phyloP scores from a whole-genome alignment of 2,329 filamentous ascomycete species.

The Davidsoniella neocaledoniae region DNA sequence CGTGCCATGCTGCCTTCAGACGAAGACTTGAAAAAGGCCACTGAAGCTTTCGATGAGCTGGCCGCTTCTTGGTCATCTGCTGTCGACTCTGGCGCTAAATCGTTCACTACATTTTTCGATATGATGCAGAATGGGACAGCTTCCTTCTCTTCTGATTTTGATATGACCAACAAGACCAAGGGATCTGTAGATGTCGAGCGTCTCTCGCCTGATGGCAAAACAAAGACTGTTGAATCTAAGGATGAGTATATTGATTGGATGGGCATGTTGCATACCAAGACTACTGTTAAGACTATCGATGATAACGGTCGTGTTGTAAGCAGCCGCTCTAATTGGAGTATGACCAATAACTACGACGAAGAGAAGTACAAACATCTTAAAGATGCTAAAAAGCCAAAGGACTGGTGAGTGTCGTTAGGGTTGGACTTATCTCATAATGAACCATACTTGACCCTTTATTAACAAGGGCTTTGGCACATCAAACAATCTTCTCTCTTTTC shows the following conservation, averaged over 20 bases:
- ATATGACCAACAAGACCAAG: constrained; percentile 8
- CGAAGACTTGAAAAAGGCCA: constrained; percentile 17
- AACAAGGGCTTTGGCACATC: background rate
- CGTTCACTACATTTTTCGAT: constrained; percentile 26
- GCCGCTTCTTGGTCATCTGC: constrained; percentile 17
- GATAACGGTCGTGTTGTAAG: constrained; percentile 26
- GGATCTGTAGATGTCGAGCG: background rate
- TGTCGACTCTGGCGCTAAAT: constrained; percentile 22
- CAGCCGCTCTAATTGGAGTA: constrained; percentile 18
- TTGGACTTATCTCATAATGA: too few relatives aligned
- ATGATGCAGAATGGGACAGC: constrained; percentile 17
- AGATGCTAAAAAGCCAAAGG: constrained; percentile 2
- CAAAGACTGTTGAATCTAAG: constrained; percentile 21
- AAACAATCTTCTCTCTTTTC: background rate
- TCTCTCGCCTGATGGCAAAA: constrained; percentile 14
- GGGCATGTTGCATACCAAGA: constrained; percentile 27
- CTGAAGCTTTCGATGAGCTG: constrained; percentile 12
- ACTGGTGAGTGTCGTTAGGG: background rate
- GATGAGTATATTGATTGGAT: constrained; percentile 27
- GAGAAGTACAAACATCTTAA: constrained; percentile 11
- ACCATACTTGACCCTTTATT: background rate
- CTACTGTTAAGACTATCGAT: constrained; percentile 24
- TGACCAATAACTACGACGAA: constrained; percentile 12
- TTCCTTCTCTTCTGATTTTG: constrained; percentile 6
- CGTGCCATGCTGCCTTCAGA: constrained; percentile 12